Percentiles rank a stretch among this genome's conserved stretches.
phyloP scores from a whole-genome alignment of 78 protist species.

The Planoprotostelium fungivorum region DNA sequence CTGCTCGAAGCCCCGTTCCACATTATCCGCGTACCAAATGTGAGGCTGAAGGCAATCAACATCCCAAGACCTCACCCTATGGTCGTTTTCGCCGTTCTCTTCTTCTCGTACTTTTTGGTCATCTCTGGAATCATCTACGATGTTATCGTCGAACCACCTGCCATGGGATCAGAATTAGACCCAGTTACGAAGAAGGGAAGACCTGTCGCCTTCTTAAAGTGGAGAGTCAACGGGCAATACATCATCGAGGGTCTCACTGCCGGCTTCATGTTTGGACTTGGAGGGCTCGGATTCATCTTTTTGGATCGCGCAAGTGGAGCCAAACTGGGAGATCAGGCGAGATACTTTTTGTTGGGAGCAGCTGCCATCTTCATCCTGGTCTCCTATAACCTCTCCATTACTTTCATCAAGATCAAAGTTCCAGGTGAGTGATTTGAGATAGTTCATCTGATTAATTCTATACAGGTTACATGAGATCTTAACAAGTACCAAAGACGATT shows the following conservation, averaged over 20 bases:
- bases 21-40: constrained; percentile 46
- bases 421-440: constrained; percentile 30
- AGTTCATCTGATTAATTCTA: neutral
- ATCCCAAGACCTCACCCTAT: constrained; percentile 53
- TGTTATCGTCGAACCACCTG: constrained; percentile 70
- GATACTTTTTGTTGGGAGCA: constrained; percentile 27
- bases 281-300: constrained; percentile 69
- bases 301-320: constrained; percentile 31
- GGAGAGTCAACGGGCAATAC: constrained; percentile 75
- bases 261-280: constrained; percentile 53
- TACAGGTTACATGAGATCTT: neutral
- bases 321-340: constrained; percentile 7
- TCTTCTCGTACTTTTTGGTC: constrained; percentile 57
- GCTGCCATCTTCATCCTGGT: constrained; percentile 38
- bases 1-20: constrained; percentile 47
- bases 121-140: constrained; percentile 74
- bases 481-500: too few relatives aligned
- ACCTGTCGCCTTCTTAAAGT: constrained; percentile 60
- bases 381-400: constrained; percentile 54
- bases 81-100: constrained; percentile 31
- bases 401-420: constrained; percentile 57
- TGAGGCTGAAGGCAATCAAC: constrained; percentile 33
- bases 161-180: constrained; percentile 59
- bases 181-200: constrained; percentile 28
- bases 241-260: constrained; percentile 79